Conservation (phyloP, 202 grass and related monocot genomes). For the Saccharum hybrid region DNA sequence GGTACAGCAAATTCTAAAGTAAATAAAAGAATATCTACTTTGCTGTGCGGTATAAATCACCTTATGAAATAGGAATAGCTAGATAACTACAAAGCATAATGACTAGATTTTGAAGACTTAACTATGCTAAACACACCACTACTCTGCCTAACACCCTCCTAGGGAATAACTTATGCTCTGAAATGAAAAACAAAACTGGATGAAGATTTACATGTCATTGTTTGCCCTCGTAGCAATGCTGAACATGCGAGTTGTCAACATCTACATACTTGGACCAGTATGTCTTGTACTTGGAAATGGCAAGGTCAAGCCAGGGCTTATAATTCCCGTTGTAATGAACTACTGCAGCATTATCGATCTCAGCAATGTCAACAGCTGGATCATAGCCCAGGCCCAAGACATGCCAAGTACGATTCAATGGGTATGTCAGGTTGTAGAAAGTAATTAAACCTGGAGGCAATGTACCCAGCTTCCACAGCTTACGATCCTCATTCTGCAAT, state of each 20-base stretch:
- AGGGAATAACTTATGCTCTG: slow-evolving; percentile 13
- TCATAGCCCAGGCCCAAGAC: slow-evolving; percentile 96
- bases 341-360: slow-evolving; percentile 80
- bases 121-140: slow-evolving; percentile 38
- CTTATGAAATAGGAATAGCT: slow-evolving; percentile 3
- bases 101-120: slow-evolving; percentile 28
- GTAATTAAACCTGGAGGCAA: slow-evolving; percentile 92
- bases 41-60: slow-evolving; percentile 15
- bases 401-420: slow-evolving; percentile 85
- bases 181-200: slow-evolving; percentile 28
- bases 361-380: slow-evolving; percentile 74
- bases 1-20: neutral
- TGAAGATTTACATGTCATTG: slow-evolving; percentile 46
- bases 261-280: slow-evolving; percentile 93
- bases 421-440: slow-evolving; percentile 96
- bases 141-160: slow-evolving; percentile 33
- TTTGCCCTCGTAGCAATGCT: slow-evolving; percentile 62
- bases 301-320: slow-evolving; percentile 98
- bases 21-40: slow-evolving; percentile 38
- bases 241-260: slow-evolving; percentile 69
- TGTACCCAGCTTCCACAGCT: slow-evolving; percentile 93
- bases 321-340: slow-evolving; percentile 98
- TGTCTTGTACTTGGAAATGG: slow-evolving; percentile 81
- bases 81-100: slow-evolving; percentile 21
- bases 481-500: slow-evolving; percentile 68